phyloP scores from a whole-genome alignment of 352 stramenopile species.

The Pythium sukuiense region DNA sequence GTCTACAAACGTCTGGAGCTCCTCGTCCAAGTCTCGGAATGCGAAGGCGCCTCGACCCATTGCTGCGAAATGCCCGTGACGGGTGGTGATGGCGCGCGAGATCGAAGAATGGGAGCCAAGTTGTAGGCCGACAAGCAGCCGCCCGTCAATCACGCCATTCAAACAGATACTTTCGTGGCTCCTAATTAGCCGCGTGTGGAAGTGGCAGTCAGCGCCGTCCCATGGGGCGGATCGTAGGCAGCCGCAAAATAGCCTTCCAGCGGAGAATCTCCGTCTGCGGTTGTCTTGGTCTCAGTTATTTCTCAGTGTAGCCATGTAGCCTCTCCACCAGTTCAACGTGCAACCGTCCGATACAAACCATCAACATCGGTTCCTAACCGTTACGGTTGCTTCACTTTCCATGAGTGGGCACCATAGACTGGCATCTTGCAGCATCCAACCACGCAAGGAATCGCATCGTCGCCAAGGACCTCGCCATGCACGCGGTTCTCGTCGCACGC shows the following conservation, averaged over 20 bases:
- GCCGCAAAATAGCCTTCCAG: background rate
- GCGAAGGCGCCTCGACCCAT: slow-evolving; percentile 27
- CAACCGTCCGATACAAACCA: slow-evolving; percentile 24
- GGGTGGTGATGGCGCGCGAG: background rate
- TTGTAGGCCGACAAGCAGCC: background rate
- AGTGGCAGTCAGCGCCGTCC: background rate
- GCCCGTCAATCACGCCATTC: background rate
- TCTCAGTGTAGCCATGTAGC: slow-evolving; percentile 13
- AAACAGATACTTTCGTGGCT: background rate
- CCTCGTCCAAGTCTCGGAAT: slow-evolving; percentile 31
- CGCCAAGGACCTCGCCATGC: slow-evolving; percentile 9
- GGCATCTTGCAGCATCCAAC: background rate
- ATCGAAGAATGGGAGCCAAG: background rate
- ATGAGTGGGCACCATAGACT: slow-evolving; percentile 1
- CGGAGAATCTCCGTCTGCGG: background rate
- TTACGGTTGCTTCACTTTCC: slow-evolving; percentile 1
- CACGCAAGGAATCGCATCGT: slow-evolving; percentile 7
- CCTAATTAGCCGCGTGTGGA: too few relatives aligned
- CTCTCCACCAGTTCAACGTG: background rate
- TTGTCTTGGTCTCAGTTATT: background rate
- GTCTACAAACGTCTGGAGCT: slow-evolving; percentile 21
- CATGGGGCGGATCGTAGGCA: background rate
- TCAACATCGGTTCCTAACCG: slow-evolving; percentile 19
- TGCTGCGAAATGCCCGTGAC: background rate
- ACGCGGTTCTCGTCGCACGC: slow-evolving; percentile 22